Evolutionary conservation across 371 early-diverging fungal species (phyloP).

Genomic region (Thermomucor indicae-seudaticae): DNA sequence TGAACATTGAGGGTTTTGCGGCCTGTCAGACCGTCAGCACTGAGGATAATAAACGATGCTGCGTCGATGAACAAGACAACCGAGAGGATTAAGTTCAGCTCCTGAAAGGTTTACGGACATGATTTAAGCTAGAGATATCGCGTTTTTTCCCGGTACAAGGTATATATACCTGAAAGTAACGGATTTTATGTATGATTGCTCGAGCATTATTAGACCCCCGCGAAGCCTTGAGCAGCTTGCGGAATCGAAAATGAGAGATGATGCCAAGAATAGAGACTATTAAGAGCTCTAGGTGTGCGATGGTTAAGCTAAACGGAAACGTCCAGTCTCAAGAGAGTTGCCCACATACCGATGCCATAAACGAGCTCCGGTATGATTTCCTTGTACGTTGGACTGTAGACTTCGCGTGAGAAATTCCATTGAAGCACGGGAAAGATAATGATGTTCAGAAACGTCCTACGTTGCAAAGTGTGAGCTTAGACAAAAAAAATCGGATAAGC

Average conservation of each 20-base stretch:
- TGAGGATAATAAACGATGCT: conserved; percentile 29
- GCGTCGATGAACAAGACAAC: conserved; percentile 23
- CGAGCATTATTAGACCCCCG: conserved; percentile 19
- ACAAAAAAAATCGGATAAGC: neutral
- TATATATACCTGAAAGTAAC: conserved; percentile 36
- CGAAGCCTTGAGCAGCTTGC: conserved; percentile 23
- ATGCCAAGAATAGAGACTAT: conserved; percentile 35
- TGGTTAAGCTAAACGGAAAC: too few relatives aligned
- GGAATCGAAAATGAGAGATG: conserved; percentile 43
- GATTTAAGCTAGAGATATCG: too few relatives aligned
- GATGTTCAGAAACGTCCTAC: conserved; percentile 30
- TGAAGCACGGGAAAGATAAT: conserved; percentile 40
- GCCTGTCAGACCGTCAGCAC: conserved; percentile 34
- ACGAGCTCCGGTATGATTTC: conserved; percentile 46
- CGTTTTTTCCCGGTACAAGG: too few relatives aligned
- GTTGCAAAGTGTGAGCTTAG: neutral
- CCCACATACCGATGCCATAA: conserved; percentile 32
- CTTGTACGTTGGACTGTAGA: conserved; percentile 36
- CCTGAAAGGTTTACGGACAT: conserved; percentile 10
- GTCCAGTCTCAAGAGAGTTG: neutral
- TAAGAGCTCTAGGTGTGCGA: conserved; percentile 20
- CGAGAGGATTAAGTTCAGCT: conserved; percentile 39
- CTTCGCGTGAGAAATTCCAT: conserved; percentile 33
- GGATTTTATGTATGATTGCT: conserved; percentile 29
- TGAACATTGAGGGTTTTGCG: conserved; percentile 22